Evolutionary conservation across 176 grass and related monocot genomes (phyloP).

Genomic region (Aegilops longissima): DNA sequence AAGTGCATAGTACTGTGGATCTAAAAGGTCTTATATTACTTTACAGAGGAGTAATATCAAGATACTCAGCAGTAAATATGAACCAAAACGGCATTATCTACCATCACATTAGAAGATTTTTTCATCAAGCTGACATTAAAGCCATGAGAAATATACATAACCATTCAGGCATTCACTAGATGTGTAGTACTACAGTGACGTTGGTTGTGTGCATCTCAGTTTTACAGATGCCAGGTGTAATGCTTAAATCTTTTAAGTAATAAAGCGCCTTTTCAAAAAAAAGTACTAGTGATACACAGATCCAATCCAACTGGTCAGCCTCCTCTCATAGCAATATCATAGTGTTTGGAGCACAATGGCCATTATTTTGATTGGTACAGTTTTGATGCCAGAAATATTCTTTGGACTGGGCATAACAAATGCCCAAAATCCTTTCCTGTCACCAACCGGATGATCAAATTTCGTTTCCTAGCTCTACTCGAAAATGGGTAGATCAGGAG

Average conservation of each 20-base stretch:
- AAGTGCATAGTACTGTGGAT: neutral
- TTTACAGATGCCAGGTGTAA: too few species aligned
- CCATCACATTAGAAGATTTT: neutral
- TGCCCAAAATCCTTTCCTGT: neutral
- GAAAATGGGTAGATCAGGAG: slow-evolving; percentile 81
- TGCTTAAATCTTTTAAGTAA: too few species aligned
- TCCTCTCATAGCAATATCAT: neutral
- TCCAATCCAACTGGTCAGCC: neutral
- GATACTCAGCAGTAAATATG: neutral
- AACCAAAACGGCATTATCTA: neutral
- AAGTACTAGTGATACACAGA: too few species aligned
- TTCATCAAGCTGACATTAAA: neutral
- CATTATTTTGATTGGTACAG: slow-evolving; percentile 24
- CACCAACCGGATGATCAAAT: slow-evolving; percentile 12
- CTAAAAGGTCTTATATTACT: too few species aligned
- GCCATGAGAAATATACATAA: neutral
- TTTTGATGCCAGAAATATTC: neutral
- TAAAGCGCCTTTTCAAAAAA: too few species aligned
- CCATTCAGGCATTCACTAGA: too few species aligned
- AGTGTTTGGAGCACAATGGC: neutral
- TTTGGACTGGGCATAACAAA: neutral
- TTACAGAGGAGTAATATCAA: too few species aligned
- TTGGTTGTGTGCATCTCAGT: too few species aligned
- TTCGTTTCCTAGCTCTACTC: slow-evolving; percentile 39
- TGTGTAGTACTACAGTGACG: neutral